Evolutionary conservation across 768 basidiomycete genomes (phyloP), one percentile per base, ranked within the genome.

Genomic region (Tubosaeta sp.): DNA sequence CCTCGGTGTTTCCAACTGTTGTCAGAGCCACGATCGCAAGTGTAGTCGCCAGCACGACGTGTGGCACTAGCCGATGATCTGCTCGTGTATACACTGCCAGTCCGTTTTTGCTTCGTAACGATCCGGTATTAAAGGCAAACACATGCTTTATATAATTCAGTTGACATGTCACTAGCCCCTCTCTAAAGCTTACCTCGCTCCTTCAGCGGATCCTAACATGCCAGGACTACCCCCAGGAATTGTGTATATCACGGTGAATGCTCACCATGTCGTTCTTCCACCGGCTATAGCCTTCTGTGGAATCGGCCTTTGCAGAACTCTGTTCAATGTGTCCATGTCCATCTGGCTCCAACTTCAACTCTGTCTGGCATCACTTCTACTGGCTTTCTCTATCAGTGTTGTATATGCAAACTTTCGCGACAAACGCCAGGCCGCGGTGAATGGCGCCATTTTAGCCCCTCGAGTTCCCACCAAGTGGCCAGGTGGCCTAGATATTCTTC

Each of bases 191-290:
- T n/a, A n/a, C n/a, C n/a, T 18, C 4, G 7, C 6, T n/a, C 19
- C 36, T 19, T 36, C 36, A 19, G 18, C n/a, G 34, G n/a, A 18
- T 35, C 34, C 34, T n/a, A 35, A 19, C 18, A 36, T 36, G 36
- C n/a, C n/a, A n/a, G 36, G 19, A n/a, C 57, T 71, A 1, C 69
- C 72, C 6, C 72, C 72, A 8, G 70, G 72, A 29, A 56, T 68
- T 35, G 51, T 59, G 14, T 67, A 64, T 43, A 44, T 70, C 41
- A 21, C 59, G 14, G 48, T 52, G 31, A 63, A 64, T n/a, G 55
- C 68, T 11, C 67, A 62, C 6, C 60, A 52, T 13, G 36, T 69
- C 5, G 8, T 52, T 8, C 29, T 59, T 27, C 58, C 57, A 10
- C 63, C 61, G 10, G 50, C 51, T 6, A 11, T 68, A 7, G 46